These are phyloP conservation scores for Coemansia aciculifera DNA, from an alignment of 192 early-diverging fungal species.

Conservation along the genomic window DNA sequence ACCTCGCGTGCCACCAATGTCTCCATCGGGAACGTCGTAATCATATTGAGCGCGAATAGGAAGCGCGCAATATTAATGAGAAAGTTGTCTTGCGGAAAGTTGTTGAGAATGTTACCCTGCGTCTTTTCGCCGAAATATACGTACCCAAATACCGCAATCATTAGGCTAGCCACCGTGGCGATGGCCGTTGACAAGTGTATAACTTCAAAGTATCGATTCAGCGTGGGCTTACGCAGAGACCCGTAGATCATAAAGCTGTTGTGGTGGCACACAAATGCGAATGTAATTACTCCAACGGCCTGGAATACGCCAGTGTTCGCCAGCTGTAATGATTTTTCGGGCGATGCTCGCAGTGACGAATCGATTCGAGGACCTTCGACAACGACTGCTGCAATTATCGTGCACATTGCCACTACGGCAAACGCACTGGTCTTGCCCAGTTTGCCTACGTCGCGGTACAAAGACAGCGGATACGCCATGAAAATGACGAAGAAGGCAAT, in stretches of 20 bases:
- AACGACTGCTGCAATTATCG: constrained; percentile 71
- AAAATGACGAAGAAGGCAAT: constrained; percentile 75
- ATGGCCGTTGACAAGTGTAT: constrained; percentile 77
- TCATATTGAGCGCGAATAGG: constrained; percentile 92
- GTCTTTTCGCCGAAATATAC: constrained; percentile 83
- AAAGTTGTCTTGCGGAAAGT: constrained; percentile 75
- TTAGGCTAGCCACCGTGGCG: constrained; percentile 69
- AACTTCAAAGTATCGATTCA: constrained; percentile 82
- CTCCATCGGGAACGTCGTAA: constrained; percentile 89
- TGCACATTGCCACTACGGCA: constrained; percentile 77
- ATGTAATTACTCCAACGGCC: constrained; percentile 87
- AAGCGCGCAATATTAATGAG: constrained; percentile 86
- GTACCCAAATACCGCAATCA: constrained; percentile 75
- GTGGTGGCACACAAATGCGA: constrained; percentile 97
- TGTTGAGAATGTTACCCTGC: constrained; percentile 85
- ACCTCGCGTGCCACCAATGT: constrained; percentile 88
- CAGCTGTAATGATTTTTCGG: constrained; percentile 29
- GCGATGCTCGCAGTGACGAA: constrained; percentile 46
- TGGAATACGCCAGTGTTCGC: constrained; percentile 69
- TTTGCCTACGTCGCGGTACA: constrained; percentile 85
- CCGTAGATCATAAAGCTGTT: constrained; percentile 92
- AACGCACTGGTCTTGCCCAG: constrained; percentile 87
- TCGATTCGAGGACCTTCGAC: constrained; percentile 69
- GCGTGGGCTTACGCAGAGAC: constrained; percentile 77
- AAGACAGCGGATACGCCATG: constrained; percentile 81